Base-by-base conservation (phyloP, 495 filamentous ascomycete genomes). In the Gamarada debralockiae region DNA sequence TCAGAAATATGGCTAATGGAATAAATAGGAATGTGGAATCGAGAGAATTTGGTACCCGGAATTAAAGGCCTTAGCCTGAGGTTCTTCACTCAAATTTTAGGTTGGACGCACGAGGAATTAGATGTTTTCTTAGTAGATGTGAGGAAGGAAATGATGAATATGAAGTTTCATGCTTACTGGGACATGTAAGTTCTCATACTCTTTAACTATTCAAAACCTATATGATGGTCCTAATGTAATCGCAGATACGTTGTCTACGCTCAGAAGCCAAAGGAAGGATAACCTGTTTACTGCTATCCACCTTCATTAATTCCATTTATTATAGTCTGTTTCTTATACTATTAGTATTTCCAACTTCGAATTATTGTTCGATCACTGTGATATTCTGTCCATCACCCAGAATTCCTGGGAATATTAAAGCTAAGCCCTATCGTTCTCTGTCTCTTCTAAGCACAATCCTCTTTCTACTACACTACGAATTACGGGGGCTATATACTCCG, bases 71-170 rank as follows among this genome's bases (percentile, higher is more conserved):
- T 75, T 50, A 64, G 59, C 13, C 70, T 71, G 24, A 72, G 70
- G n/a, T 55, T 76, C 5, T 77, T 79, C 56, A 77, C 75, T 0
- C 66, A 68, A 3, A 60, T 70, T 14, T 66, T 74, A n/a, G 74
- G 76, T 2, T 81, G 73, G 73, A 66, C 17, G 2, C 10, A 17
- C 4, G 53, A 57, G 21, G 54, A 61, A 15, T 50, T 63, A 0
- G 48, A 61, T 14, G 3, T 42, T 0, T 51, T 67, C 12, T 45
- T 53, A 8, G 39, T 22, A 12, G 39, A 63, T 0, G 62, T 59
- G 15, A 43, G 59, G 25, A 58, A 56, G 27, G 62, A 65, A 40
- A 27, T 65, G 7, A 57, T 50, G 37, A 55, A 62, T 39, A 38
- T 23, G 17, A 43, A 24, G 3, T 34, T 60, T 15, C 61, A 65